Evolutionary conservation across 768 basidiomycete species (phyloP).

Genomic region (Auriscalpium orientale): DNA sequence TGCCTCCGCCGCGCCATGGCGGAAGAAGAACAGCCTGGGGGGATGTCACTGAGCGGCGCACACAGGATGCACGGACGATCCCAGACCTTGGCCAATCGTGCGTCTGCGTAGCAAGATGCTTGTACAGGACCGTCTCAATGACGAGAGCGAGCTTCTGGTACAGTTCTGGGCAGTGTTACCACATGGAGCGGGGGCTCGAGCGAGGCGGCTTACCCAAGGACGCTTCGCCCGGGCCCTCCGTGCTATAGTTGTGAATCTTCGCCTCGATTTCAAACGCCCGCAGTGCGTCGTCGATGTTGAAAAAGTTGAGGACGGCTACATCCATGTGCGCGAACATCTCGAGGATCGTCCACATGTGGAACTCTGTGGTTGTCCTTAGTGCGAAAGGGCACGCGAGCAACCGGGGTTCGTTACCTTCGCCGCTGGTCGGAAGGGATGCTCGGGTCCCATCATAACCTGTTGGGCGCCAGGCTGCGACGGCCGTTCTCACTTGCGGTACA

Average conservation of each 20-base stretch:
- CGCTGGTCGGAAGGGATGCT: slow-evolving; percentile 22
- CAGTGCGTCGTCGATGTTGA: slow-evolving; percentile 46
- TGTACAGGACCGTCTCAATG: slow-evolving; percentile 31
- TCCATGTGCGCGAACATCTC: slow-evolving; percentile 70
- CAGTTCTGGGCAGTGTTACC: slow-evolving; percentile 23
- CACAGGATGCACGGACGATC: slow-evolving; percentile 13
- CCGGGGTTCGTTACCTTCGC: slow-evolving; percentile 25
- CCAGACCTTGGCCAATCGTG: slow-evolving; percentile 30
- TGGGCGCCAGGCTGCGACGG: slow-evolving; percentile 28
- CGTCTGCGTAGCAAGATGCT: slow-evolving; percentile 21
- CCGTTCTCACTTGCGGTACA: slow-evolving; percentile 60
- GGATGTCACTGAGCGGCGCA: not conserved
- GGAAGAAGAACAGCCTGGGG: slow-evolving; percentile 46
- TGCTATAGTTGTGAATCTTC: slow-evolving; percentile 29
- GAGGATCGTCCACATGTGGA: slow-evolving; percentile 45
- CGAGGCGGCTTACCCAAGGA: slow-evolving; percentile 29
- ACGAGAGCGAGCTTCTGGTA: slow-evolving; percentile 33
- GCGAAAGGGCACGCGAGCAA: not conserved
- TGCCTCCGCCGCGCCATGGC: slow-evolving; percentile 40
- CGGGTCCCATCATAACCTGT: slow-evolving; percentile 9
- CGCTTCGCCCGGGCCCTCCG: slow-evolving; percentile 33
- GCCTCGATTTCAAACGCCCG: slow-evolving; percentile 36
- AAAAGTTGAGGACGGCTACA: slow-evolving; percentile 47
- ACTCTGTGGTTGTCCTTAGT: slow-evolving; percentile 24
- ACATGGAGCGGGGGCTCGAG: too few relatives aligned